Conservation (phyloP, 352 stramenopile species). For the Phytophthora aleatoria region DNA sequence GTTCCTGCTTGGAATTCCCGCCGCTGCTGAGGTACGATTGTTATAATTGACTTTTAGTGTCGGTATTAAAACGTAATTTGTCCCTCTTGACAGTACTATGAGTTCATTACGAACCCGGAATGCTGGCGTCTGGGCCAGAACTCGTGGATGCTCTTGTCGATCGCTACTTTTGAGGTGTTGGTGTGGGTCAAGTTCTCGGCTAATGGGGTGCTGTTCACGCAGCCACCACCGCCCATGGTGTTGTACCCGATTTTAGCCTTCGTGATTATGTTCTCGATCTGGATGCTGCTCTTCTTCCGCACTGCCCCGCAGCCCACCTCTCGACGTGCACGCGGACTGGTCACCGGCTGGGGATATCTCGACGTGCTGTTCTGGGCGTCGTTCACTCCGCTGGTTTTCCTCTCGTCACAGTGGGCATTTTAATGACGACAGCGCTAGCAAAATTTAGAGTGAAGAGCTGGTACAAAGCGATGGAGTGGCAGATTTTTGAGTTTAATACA, state of each 20-base stretch:
- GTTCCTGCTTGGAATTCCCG: constrained; percentile 83
- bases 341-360: constrained; percentile 61
- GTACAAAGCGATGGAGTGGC: not conserved
- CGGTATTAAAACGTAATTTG: not conserved
- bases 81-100: constrained; percentile 63
- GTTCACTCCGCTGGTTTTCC: constrained; percentile 76
- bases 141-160: constrained; percentile 83
- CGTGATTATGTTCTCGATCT: constrained; percentile 67
- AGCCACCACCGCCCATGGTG: constrained; percentile 59
- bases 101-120: constrained; percentile 83
- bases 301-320: constrained; percentile 12
- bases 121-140: constrained; percentile 82
- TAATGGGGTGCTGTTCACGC: constrained; percentile 61
- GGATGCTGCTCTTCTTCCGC: constrained; percentile 82
- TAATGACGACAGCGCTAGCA: constrained; percentile 22
- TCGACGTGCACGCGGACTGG: constrained; percentile 22
- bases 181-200: constrained; percentile 85
- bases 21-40: constrained; percentile 63
- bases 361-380: constrained; percentile 89
- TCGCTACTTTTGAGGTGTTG: constrained; percentile 77
- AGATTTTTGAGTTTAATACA: constrained; percentile 16
- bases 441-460: not conserved
- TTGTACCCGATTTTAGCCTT: constrained; percentile 68
- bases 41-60: not conserved
- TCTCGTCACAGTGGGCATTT: constrained; percentile 87